A percentile compares a stretch with the other conserved stretches of the same genome.
These are phyloP conservation scores for Daldinia vernicosa DNA, from an alignment of 495 filamentous ascomycete species.

Conservation along the genomic window DNA sequence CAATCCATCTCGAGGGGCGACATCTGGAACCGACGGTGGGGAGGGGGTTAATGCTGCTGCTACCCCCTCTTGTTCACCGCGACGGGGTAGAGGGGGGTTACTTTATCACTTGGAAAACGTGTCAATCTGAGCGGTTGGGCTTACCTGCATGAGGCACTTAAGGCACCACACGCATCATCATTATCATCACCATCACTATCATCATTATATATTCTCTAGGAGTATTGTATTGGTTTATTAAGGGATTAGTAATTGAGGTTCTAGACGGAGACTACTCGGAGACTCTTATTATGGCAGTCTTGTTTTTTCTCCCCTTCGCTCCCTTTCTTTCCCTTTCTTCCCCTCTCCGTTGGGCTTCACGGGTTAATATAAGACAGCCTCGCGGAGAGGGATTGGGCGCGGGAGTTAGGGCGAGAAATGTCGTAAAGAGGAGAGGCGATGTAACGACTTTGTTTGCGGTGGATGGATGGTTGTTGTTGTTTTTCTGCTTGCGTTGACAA, in stretches of 20 bases:
- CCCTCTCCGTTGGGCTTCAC: slow-evolving; percentile 2
- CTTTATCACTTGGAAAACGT: slow-evolving; percentile 30
- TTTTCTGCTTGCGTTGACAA: not conserved
- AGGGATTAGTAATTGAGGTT: slow-evolving; percentile 4
- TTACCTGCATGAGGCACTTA: slow-evolving; percentile 30
- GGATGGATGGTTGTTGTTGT: not conserved
- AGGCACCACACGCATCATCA: not conserved
- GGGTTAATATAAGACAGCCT: not conserved
- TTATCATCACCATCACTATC: too few relatives aligned
- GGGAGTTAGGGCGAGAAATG: not conserved
- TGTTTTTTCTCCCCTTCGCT: not conserved
- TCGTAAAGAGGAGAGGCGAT: not conserved
- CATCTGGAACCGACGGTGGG: slow-evolving; percentile 7
- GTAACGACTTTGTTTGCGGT: not conserved
- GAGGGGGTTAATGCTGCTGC: not conserved
- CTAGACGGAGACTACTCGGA: slow-evolving; percentile 2
- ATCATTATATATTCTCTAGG: not conserved
- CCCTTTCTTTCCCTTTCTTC: not conserved
- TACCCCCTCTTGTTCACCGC: slow-evolving; percentile 5
- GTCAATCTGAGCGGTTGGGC: slow-evolving; percentile 38
- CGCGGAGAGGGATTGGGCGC: not conserved
- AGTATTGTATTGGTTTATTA: slow-evolving; percentile 16
- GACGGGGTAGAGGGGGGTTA: slow-evolving; percentile 18
- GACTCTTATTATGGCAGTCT: not conserved
- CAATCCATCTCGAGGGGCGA: not conserved